A percentile compares a stretch with the other conserved stretches of the same genome.
These are phyloP conservation scores for Blastosporella zonata DNA, from an alignment of 1,284 basidiomycete genomes.

Conservation along the genomic window DNA sequence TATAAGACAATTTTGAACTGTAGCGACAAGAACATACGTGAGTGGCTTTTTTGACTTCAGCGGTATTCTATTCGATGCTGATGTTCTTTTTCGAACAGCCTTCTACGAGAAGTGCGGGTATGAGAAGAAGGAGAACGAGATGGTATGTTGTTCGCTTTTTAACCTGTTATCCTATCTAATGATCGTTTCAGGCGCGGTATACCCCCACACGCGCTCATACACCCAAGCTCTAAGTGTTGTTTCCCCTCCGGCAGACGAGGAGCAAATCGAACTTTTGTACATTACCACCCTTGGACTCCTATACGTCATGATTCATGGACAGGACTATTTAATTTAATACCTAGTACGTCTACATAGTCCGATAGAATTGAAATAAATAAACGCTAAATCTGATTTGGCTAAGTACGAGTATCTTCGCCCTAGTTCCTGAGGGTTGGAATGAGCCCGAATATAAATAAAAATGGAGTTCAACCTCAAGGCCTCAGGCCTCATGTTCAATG, in stretches of 20 bases:
- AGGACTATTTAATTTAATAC: not conserved
- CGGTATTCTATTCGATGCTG: constrained; percentile 10
- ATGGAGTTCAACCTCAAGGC: no score
- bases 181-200: constrained; percentile 47
- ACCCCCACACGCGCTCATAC: constrained; percentile 40
- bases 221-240: constrained; percentile 33
- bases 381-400: no score
- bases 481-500: no score
- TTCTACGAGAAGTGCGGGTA: constrained; percentile 98
- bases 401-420: no score
- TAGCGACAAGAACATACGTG: constrained; percentile 87
- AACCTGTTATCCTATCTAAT: not conserved
- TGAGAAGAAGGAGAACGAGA: constrained; percentile 85
- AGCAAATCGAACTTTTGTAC: constrained; percentile 1
- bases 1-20: constrained; percentile 99
- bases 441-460: no score
- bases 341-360: not conserved
- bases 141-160: constrained; percentile 51
- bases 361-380: not conserved
- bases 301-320: not conserved
- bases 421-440: no score
- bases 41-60: constrained; percentile 35
- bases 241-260: constrained; percentile 11
- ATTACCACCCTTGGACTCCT: not conserved
- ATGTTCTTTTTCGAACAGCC: constrained; percentile 44